These are phyloP conservation scores for Lumnitzera littorea DNA, from an alignment of 345 rosid species.

Conservation along the genomic window DNA sequence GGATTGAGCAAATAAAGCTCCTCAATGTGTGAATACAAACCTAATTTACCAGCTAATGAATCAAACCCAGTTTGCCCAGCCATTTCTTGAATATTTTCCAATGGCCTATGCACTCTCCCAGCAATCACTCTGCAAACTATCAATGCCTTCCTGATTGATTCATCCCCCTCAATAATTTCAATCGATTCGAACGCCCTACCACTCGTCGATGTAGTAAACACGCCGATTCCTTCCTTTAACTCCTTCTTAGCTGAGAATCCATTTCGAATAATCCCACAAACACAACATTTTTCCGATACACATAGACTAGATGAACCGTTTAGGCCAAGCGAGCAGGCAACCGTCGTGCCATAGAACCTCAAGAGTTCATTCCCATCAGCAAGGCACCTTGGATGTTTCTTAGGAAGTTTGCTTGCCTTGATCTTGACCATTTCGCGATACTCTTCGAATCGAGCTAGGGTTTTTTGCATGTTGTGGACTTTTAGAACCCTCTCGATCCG, in stretches of 20 bases:
- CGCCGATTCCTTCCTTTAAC: conserved; percentile 72
- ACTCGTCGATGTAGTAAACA: conserved; percentile 91
- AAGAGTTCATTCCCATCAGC: conserved; percentile 96
- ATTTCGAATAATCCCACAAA: conserved; percentile 62
- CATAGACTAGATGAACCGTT: conserved; percentile 79
- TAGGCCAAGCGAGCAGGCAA: conserved; percentile 81
- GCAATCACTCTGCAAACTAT: conserved; percentile 94
- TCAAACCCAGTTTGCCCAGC: conserved; percentile 82
- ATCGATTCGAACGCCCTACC: conserved; percentile 82
- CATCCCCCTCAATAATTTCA: conserved; percentile 30
- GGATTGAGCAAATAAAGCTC: conserved; percentile 96
- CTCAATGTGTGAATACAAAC: conserved; percentile 83
- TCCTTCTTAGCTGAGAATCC: conserved; percentile 85
- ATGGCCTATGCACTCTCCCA: conserved; percentile 89
- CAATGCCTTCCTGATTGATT: conserved; percentile 64
- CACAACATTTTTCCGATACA: conserved; percentile 66
- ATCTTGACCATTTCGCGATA: conserved; percentile 80
- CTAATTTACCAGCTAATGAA: conserved; percentile 94
- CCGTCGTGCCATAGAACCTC: conserved; percentile 81
- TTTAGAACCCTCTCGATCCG: conserved; percentile 87
- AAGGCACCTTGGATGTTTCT: conserved; percentile 90
- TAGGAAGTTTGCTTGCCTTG: conserved; percentile 32
- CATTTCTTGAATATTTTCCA: conserved; percentile 82
- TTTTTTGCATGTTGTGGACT: conserved; percentile 93
- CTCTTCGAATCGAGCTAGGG: conserved; percentile 88